Conservation (phyloP, 371 early-diverging fungal species). For the Capillidium rhysosporum region DNA sequence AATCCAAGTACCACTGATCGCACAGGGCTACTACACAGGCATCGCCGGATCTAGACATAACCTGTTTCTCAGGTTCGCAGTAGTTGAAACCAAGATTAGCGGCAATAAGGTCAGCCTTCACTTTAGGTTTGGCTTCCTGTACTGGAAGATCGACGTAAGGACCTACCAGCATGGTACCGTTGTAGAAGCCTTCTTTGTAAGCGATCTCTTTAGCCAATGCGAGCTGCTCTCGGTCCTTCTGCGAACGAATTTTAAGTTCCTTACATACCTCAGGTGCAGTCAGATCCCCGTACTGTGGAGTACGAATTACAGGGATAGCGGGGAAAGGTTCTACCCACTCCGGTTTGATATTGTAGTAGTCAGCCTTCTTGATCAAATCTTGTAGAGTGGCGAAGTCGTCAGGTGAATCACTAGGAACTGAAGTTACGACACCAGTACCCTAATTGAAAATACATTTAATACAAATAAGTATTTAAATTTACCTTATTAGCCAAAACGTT, state of each 20-base stretch:
- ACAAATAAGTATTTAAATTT: neutral
- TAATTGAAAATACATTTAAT: conserved; percentile 7
- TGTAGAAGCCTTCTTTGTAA: conserved; percentile 97
- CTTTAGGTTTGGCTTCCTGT: conserved; percentile 81
- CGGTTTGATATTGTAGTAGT: conserved; percentile 69
- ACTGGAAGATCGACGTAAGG: conserved; percentile 63
- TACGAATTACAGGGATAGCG: conserved; percentile 69
- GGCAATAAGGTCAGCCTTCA: conserved; percentile 53
- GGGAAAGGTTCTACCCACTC: conserved; percentile 75
- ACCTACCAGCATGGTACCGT: conserved; percentile 75
- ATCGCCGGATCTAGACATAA: conserved; percentile 94
- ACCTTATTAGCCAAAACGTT: conserved; percentile 72
- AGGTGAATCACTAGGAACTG: conserved; percentile 96
- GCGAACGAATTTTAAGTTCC: conserved; percentile 81
- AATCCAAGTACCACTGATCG: conserved; percentile 99
- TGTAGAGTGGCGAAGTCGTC: conserved; percentile 82
- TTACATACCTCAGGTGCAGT: conserved; percentile 68
- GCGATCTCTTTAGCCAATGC: conserved; percentile 86
- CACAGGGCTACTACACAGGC: conserved; percentile 96
- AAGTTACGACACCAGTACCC: conserved; percentile 97
- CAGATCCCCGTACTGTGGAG: conserved; percentile 69
- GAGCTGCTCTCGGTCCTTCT: conserved; percentile 80
- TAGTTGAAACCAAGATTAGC: conserved; percentile 63
- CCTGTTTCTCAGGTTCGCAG: conserved; percentile 91
- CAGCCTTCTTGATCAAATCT: conserved; percentile 85